Base-by-base conservation (phyloP, 2,329 filamentous ascomycete genomes). In the Triangularia verruculosa region DNA sequence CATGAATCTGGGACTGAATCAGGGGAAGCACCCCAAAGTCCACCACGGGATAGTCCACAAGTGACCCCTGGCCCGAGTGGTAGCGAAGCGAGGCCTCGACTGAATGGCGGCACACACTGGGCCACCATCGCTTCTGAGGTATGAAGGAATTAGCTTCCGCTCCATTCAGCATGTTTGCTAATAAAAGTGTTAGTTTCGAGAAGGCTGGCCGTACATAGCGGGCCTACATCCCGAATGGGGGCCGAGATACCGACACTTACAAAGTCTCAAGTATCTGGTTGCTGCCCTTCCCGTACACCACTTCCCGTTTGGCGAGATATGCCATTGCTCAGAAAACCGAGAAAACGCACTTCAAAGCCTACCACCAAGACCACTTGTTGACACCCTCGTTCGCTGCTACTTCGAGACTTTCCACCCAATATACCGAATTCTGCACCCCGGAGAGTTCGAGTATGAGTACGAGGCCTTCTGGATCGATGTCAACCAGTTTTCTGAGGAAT, bases 261-360 rank as follows among this genome's bases (percentile, higher is more conserved):
- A 70, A 25, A 68, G 67, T 22, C 66, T 72, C 9, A 63, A 68
- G 39, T 67, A 66, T 27, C 65, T 73, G 1, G 72, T 71, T 32
- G 58, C 67, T 3, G 65, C 66, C 5, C 51, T 69, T 6, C 56
- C 65, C 13, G 64, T 65, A 30, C 51, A 61, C 66, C 71, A 71
- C 57, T 72, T 71, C n/a, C 71, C 71, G 1, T 72, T 73, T 58
- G 63, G 69, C 55, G 67, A 58, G 54, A 63, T 57, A 28, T 63
- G 57, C 30, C 57, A 64, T 22, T 68, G 54, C 22, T 53, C 63
- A 3, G 61, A 63, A 8, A 60, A 13, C 62, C 66, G 66, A 55
- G 47, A 24, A 9, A 67, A 70, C 27, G 64, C 70, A 3, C 51
- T 73, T 3, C 56, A 61, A 15, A 62, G 53, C 15, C 64, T 73